Percentiles rank a stretch among this genome's conserved stretches.
Evolutionary conservation across 352 stramenopile genomes (phyloP).

Genomic region (Globisporangium barbulae): DNA sequence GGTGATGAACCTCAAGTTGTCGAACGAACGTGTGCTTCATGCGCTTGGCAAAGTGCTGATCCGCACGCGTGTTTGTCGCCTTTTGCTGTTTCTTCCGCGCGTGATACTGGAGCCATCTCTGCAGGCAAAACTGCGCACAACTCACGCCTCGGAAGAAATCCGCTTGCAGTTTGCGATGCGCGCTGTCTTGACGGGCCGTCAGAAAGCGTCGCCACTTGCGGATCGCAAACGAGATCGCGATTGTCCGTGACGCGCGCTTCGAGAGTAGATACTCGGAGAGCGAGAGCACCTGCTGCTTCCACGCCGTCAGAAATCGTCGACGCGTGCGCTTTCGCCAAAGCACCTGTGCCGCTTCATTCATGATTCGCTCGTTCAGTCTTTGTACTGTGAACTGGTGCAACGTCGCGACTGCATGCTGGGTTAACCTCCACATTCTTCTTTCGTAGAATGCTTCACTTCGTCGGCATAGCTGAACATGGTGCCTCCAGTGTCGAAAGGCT

Average conservation of each 20-base stretch:
- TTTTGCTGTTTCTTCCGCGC: conserved; percentile 2
- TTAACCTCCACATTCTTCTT: neutral
- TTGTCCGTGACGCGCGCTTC: neutral
- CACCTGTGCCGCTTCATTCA: conserved; percentile 1
- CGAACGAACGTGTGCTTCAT: conserved; percentile 3
- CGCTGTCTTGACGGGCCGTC: neutral
- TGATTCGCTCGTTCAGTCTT: conserved; percentile 3
- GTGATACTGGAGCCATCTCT: conserved; percentile 5
- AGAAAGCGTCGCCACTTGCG: conserved; percentile 16
- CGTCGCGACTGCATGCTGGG: neutral
- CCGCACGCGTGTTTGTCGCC: neutral
- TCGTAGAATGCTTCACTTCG: neutral
- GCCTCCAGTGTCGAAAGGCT: neutral
- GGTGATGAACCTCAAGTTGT: neutral
- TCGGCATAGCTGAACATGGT: neutral
- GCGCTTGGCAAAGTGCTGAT: neutral
- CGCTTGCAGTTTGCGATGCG: conserved; percentile 22
- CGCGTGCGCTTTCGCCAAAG: conserved; percentile 8
- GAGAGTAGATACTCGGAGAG: neutral
- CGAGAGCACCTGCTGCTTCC: conserved; percentile 1
- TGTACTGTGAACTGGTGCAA: neutral
- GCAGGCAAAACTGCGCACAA: conserved; percentile 3
- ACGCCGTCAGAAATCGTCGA: neutral
- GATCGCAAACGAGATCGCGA: conserved; percentile 8
- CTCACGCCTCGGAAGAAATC: conserved; percentile 28